Base-by-base conservation (phyloP, 306 rosid species). In the Carpinus fangiana region DNA sequence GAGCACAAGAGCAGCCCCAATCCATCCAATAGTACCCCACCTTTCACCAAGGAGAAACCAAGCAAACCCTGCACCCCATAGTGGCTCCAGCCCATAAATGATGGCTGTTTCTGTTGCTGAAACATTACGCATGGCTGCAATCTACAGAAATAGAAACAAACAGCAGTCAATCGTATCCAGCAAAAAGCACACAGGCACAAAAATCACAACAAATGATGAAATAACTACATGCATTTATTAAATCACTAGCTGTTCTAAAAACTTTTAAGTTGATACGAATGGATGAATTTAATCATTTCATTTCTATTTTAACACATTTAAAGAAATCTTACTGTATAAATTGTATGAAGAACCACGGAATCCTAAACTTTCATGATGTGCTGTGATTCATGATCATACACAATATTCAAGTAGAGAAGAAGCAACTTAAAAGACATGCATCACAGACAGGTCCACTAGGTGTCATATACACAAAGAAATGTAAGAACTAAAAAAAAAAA, bases 11-110 rank as follows among this genome's bases (percentile, higher is more conserved):
- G 90, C 88, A 80, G 95, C 97, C 60, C 97, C 97, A 80, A 89
- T 74, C 93, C 97, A 92, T 47, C 90, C 97, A 34, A 50, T 73
- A 34, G 82, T 47, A 71, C 93, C 92, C 95, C 93, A 92, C 81
- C 93, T 90, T 86, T 92, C 97, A 50, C 95, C 95, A 47, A 92
- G 91, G 77, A 92, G 85, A 81, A 90, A 81, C 97, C 97, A 92
- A 26, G 95, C 93, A 77, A 90, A 87, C 41, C 86, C 88, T 50
- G 92, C 92, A 70, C 97, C 93, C 97, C 95, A 90, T 20, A 92
- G 84, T 26, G 95, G 97, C 83, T 92, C 93, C 86, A 90, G 86
- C 51, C 93, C 87, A 80, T 92, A 92, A 60, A 90, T 90, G 73
- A 92, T 77, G 57, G 93, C 93, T 67, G 93, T 87, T 81, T 92